Conservation (phyloP, 2,329 filamentous ascomycete species). For the Septoria linicola region DNA sequence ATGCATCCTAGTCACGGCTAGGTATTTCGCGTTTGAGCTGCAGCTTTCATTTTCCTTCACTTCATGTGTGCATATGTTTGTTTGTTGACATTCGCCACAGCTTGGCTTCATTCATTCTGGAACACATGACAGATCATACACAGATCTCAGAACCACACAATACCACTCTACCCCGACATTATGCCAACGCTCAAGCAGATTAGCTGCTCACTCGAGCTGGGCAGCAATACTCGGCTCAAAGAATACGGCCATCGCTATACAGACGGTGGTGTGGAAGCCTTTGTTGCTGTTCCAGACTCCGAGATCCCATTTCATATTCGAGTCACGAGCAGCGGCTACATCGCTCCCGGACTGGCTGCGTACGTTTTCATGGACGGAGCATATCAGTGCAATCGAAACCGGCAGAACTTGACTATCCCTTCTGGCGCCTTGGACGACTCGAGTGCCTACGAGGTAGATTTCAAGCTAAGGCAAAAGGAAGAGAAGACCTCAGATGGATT, state of each 20-base stretch:
- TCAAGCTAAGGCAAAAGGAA: constrained; percentile 56
- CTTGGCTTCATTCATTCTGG: neutral
- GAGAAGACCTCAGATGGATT: constrained; percentile 46
- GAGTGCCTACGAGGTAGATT: constrained; percentile 46
- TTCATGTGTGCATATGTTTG: too few species aligned
- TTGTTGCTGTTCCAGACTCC: constrained; percentile 50
- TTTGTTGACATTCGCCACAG: neutral
- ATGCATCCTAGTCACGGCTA: too few species aligned
- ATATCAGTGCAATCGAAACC: constrained; percentile 59
- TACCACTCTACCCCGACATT: neutral
- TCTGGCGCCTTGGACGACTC: constrained; percentile 23
- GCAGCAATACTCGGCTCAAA: constrained; percentile 44
- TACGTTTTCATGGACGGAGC: constrained; percentile 59
- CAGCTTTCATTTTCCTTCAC: neutral
- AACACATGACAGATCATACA: neutral
- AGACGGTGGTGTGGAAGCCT: constrained; percentile 54
- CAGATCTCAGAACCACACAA: constrained; percentile 9
- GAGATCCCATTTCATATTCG: constrained; percentile 51
- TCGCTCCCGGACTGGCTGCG: constrained; percentile 54
- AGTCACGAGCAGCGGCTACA: constrained; percentile 51
- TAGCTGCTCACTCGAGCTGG: constrained; percentile 52
- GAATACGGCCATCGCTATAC: constrained; percentile 53
- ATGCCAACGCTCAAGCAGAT: constrained; percentile 58
- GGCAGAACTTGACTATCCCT: constrained; percentile 43
- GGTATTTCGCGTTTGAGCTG: neutral